These are phyloP conservation scores for Leishmania aethiopica DNA, from an alignment of 208 protist genomes.

Conservation along the genomic window DNA sequence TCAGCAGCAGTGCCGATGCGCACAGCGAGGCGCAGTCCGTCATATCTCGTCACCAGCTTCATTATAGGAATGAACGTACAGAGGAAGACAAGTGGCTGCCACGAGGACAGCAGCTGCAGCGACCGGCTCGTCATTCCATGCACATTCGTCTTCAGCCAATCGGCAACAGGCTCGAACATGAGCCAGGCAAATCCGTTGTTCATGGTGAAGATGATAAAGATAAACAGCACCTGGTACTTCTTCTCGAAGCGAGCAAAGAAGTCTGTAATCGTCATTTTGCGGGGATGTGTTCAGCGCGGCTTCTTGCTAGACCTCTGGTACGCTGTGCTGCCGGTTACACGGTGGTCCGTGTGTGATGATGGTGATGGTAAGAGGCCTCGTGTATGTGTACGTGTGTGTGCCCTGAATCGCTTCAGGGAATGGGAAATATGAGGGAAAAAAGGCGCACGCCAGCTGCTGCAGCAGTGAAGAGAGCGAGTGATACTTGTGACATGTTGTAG, in stretches of 20 bases:
- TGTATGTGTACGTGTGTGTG: neutral
- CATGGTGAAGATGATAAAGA: slow-evolving; percentile 82
- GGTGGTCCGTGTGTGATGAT: neutral
- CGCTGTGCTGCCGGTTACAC: neutral
- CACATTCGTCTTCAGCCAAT: slow-evolving; percentile 68
- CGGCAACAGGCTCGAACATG: slow-evolving; percentile 87
- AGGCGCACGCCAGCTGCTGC: neutral
- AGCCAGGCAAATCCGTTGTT: slow-evolving; percentile 91
- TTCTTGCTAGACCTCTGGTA: neutral
- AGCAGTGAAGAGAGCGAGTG: neutral
- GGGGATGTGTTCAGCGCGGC: neutral
- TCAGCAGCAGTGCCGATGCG: slow-evolving; percentile 67
- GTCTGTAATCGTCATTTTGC: slow-evolving; percentile 24
- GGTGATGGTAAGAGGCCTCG: neutral
- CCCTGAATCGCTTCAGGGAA: neutral
- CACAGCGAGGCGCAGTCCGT: slow-evolving; percentile 76
- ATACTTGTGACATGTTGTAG: neutral
- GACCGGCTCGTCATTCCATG: slow-evolving; percentile 53
- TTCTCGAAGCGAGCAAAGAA: slow-evolving; percentile 30
- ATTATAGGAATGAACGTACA: slow-evolving; percentile 71
- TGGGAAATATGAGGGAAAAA: neutral
- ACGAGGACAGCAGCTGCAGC: slow-evolving; percentile 80
- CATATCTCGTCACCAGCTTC: slow-evolving; percentile 73
- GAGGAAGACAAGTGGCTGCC: slow-evolving; percentile 84
- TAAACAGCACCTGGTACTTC: slow-evolving; percentile 80